phyloP scores from a whole-genome alignment of 805 yeast genomes.

The Candida rishiriensis region DNA sequence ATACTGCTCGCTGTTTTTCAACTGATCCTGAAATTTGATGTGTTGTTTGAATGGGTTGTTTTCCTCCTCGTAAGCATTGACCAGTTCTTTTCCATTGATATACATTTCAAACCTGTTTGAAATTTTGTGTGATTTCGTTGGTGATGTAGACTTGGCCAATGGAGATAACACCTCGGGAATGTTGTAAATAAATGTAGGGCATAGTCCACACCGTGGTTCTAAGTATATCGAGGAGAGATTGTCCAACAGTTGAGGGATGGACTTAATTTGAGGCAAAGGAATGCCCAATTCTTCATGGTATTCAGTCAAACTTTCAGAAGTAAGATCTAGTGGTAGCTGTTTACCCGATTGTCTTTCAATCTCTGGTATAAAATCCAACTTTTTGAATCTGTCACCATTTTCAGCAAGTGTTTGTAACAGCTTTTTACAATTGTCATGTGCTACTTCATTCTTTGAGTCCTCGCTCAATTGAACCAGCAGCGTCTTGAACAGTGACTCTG shows the following conservation, averaged over 20 bases:
- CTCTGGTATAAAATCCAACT: conserved; percentile 63
- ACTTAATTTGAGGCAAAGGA: conserved; percentile 33
- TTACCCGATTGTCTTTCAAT: conserved; percentile 51
- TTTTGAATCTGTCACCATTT: conserved; percentile 30
- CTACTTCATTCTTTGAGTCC: conserved; percentile 11
- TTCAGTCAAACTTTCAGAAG: conserved; percentile 36
- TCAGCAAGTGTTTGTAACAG: conserved; percentile 9
- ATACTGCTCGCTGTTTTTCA: conserved; percentile 38
- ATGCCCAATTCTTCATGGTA: conserved; percentile 38
- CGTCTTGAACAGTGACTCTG: conserved; percentile 51
- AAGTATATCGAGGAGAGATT: conserved; percentile 54
- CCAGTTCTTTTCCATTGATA: conserved; percentile 73
- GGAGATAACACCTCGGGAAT: conserved; percentile 89
- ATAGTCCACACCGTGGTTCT: conserved; percentile 53
- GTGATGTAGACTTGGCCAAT: conserved; percentile 62
- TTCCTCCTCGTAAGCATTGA: conserved; percentile 95
- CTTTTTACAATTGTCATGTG: conserved; percentile 21
- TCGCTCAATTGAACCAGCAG: conserved; percentile 33
- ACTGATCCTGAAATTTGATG: conserved; percentile 59
- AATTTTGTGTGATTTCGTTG: conserved; percentile 32
- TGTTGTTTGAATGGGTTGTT: conserved; percentile 76
- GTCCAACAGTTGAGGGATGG: conserved; percentile 62
- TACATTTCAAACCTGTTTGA: conserved; percentile 83
- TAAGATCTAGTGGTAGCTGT: conserved; percentile 38
- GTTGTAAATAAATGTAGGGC: conserved; percentile 72